Conservation (phyloP, 176 grass and related monocot genomes). For the Tillandsia fasciculata region DNA sequence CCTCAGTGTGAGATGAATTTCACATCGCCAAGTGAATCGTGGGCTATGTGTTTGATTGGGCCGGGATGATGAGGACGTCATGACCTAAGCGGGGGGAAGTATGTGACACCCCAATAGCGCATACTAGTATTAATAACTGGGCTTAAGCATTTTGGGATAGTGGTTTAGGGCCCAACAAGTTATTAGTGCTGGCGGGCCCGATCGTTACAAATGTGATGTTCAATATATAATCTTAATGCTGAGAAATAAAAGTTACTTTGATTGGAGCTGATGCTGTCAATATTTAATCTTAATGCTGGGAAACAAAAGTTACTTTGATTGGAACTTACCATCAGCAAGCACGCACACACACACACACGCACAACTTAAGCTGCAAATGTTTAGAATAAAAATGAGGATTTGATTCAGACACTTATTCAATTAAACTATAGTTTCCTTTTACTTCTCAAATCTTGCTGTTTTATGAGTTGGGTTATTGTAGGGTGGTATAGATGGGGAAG, state of each 20-base stretch:
- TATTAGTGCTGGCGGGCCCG: too few relatives aligned
- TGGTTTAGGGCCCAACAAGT: too few relatives aligned
- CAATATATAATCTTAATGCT: neutral
- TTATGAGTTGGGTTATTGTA: conserved; percentile 10
- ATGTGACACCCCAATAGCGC: too few relatives aligned
- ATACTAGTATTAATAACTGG: too few relatives aligned
- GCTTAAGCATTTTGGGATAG: too few relatives aligned
- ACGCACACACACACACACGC: neutral
- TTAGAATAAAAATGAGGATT: neutral
- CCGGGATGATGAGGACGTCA: too few relatives aligned
- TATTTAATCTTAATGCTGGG: neutral
- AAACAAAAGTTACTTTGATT: neutral
- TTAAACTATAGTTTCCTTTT: neutral
- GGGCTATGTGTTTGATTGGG: too few relatives aligned
- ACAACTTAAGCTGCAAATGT: neutral
- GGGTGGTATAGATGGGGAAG: conserved; percentile 76
- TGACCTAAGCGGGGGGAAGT: too few relatives aligned
- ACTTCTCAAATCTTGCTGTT: neutral
- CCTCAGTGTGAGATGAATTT: too few relatives aligned
- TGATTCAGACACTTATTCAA: neutral
- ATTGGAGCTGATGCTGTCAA: neutral
- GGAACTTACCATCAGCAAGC: neutral
- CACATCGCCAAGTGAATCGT: too few relatives aligned
- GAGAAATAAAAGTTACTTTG: neutral
- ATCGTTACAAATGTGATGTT: too few relatives aligned